A percentile compares a stretch with the other conserved stretches of the same genome.
Conservation (phyloP, 2,329 filamentous ascomycete species). For the Reticulascus tulasneorum region DNA sequence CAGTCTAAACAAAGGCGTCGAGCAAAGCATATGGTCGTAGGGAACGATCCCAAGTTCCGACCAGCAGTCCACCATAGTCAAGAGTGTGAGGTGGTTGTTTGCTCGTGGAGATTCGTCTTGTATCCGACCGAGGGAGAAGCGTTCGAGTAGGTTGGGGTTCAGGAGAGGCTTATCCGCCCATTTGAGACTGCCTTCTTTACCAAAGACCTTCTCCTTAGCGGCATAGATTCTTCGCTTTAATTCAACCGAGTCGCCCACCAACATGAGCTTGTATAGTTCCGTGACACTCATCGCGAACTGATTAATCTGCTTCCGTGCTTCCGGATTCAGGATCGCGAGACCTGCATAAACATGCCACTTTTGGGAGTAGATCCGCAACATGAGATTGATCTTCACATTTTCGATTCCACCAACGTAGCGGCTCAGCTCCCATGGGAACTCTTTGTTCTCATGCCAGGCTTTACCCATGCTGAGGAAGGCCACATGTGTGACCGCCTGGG, state of each 20-base stretch:
- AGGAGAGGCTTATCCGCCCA: conserved; percentile 66
- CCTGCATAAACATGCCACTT: conserved; percentile 99
- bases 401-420: conserved; percentile 96
- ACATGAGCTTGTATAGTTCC: conserved; percentile 94
- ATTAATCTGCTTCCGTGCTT: conserved; percentile 84
- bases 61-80: conserved; percentile 99
- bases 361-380: conserved; percentile 92
- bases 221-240: conserved; percentile 65
- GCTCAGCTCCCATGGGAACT: conserved; percentile 96
- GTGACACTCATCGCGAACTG: conserved; percentile 93
- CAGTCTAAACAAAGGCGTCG: conserved; percentile 91
- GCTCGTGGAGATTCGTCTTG: conserved; percentile 58
- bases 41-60: conserved; percentile 88
- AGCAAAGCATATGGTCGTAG: conserved; percentile 99
- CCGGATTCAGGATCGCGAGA: conserved; percentile 92
- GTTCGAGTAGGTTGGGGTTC: conserved; percentile 79
- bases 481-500: conserved; percentile 95
- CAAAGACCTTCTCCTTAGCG: conserved; percentile 68
- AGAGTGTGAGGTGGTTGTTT: conserved; percentile 89
- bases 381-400: conserved; percentile 99
- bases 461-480: conserved; percentile 97
- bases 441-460: conserved; percentile 89
- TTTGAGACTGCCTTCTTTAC: conserved; percentile 52
- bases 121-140: conserved; percentile 73
- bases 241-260: conserved; percentile 75